Conservation (phyloP, 257 asterid genomes). For the Osmanthus fragrans region DNA sequence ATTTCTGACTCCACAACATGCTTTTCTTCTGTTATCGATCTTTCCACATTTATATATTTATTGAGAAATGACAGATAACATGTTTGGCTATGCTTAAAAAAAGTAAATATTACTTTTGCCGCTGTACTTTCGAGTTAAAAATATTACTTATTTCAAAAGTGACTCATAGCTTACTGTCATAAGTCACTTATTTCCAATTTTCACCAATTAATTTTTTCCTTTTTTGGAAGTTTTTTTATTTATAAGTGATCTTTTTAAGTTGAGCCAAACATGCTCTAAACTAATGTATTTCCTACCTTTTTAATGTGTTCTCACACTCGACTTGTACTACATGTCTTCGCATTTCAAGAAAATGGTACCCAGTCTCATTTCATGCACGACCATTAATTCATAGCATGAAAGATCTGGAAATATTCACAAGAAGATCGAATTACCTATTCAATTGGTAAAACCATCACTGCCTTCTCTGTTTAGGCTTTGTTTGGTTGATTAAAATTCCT, state of each 20-base stretch:
- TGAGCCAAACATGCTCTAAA: neutral
- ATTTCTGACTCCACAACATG: too few species aligned
- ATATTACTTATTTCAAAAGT: neutral
- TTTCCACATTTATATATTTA: neutral
- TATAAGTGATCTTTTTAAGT: neutral
- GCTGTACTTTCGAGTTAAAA: too few species aligned
- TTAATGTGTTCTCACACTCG: neutral
- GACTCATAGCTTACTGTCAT: neutral
- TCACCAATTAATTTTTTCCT: neutral
- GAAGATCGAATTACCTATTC: constrained; percentile 5
- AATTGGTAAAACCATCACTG: constrained; percentile 12
- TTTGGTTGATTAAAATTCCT: constrained; percentile 6
- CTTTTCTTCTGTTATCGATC: too few species aligned
- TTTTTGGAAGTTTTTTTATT: too few species aligned
- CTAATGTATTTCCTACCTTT: neutral
- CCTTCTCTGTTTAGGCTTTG: constrained; percentile 18
- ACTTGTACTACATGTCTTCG: constrained; percentile 12
- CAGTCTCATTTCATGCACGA: constrained; percentile 27
- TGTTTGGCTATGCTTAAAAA: neutral
- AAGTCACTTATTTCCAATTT: neutral
- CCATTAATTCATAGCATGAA: constrained; percentile 20
- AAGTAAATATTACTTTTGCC: neutral
- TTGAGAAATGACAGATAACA: neutral
- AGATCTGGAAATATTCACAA: constrained; percentile 18
- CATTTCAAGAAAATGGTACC: constrained; percentile 11